phyloP scores from a whole-genome alignment of 805 yeast genomes.

The Candida broadrunensis region DNA sequence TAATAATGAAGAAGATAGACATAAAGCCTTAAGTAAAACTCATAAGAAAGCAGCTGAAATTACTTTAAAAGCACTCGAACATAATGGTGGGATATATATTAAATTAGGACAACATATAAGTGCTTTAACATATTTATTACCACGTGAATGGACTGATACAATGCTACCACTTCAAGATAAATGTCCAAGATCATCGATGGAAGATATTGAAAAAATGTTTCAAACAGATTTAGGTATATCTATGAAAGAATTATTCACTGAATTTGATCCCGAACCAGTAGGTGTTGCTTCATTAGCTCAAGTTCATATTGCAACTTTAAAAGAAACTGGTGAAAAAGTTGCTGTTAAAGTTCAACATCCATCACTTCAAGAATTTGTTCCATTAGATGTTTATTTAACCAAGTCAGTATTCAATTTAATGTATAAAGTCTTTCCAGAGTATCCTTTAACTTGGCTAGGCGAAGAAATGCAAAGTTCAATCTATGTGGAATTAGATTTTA shows the following conservation, averaged over 20 bases:
- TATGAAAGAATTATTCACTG: slow-evolving; percentile 61
- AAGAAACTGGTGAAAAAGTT: slow-evolving; percentile 60
- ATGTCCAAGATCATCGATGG: slow-evolving; percentile 78
- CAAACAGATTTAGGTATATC: slow-evolving; percentile 58
- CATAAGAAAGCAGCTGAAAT: slow-evolving; percentile 76
- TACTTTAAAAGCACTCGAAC: slow-evolving; percentile 74
- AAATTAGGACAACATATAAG: slow-evolving; percentile 93
- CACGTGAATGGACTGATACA: slow-evolving; percentile 91
- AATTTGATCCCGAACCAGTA: slow-evolving; percentile 70
- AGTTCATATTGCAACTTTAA: slow-evolving; percentile 76
- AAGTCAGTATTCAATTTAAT: slow-evolving; percentile 70
- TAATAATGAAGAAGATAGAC: slow-evolving; percentile 41
- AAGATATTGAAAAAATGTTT: slow-evolving; percentile 68
- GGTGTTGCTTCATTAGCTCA: slow-evolving; percentile 98
- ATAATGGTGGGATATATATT: slow-evolving; percentile 89
- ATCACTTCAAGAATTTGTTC: slow-evolving; percentile 78
- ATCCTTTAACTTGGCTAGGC: slow-evolving; percentile 92
- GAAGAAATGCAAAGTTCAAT: slow-evolving; percentile 87
- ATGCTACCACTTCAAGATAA: slow-evolving; percentile 90
- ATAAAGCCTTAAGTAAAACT: slow-evolving; percentile 55
- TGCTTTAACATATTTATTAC: slow-evolving; percentile 88
- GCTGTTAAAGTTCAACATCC: slow-evolving; percentile 98
- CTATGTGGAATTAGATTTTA: slow-evolving; percentile 86
- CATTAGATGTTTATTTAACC: slow-evolving; percentile 81
- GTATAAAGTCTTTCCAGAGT: slow-evolving; percentile 83